These are phyloP conservation scores for Zizania palustris DNA, from an alignment of 202 grass and related monocot genomes.

Conservation along the genomic window DNA sequence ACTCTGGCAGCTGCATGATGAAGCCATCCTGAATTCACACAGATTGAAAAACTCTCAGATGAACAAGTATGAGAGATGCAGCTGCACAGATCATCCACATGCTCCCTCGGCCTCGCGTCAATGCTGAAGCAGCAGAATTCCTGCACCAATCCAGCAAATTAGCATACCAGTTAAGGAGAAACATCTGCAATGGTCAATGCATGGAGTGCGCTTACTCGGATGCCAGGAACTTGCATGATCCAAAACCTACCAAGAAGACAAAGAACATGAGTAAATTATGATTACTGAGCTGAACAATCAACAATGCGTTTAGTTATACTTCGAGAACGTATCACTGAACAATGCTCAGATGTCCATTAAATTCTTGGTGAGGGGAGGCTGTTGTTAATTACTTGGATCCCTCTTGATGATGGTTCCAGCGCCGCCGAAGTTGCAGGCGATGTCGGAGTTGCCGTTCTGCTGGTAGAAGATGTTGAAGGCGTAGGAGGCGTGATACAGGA, in stretches of 20 bases:
- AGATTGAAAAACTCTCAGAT: not conserved
- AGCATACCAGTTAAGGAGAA: not conserved
- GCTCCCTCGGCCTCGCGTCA: not conserved
- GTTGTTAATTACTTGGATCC: slow-evolving; percentile 61
- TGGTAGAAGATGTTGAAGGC: slow-evolving; percentile 99
- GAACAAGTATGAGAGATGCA: slow-evolving; percentile 21
- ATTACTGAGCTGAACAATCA: slow-evolving; percentile 22
- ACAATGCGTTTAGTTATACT: not conserved
- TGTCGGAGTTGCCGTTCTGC: slow-evolving; percentile 92
- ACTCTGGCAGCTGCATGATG: not conserved
- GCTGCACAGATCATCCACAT: slow-evolving; percentile 4
- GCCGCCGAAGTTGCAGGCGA: slow-evolving; percentile 94
- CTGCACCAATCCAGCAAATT: slow-evolving; percentile 23
- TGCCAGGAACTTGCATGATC: slow-evolving; percentile 58
- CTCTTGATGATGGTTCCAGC: slow-evolving; percentile 65
- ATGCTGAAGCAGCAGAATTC: slow-evolving; percentile 42
- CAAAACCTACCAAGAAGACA: slow-evolving; percentile 53
- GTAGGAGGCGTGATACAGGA: slow-evolving; percentile 83
- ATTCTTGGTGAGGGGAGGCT: too few species aligned
- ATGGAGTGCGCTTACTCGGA: slow-evolving; percentile 53
- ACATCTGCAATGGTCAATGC: not conserved
- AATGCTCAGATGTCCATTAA: not conserved
- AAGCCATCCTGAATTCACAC: slow-evolving; percentile 15
- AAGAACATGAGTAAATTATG: not conserved
- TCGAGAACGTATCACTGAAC: not conserved